A percentile compares a stretch with the other conserved stretches of the same genome.
phyloP scores from a whole-genome alignment of 805 yeast species.

The Tetrapisispora namnaoensis region DNA sequence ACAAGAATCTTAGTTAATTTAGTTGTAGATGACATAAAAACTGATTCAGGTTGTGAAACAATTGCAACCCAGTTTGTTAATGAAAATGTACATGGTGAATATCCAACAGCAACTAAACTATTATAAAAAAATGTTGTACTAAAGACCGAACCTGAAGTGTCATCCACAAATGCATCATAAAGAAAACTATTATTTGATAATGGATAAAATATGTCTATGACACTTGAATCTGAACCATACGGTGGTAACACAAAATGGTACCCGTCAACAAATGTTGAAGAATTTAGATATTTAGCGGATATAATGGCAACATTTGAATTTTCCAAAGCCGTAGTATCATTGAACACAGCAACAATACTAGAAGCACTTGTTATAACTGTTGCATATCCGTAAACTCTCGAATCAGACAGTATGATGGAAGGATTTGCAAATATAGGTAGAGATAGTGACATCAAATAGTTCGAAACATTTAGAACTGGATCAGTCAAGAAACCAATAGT shows the following conservation, averaged over 20 bases:
- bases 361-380: constrained; percentile 47
- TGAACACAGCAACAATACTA: constrained; percentile 32
- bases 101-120: constrained; percentile 46
- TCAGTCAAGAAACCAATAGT: constrained; percentile 51
- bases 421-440: constrained; percentile 64
- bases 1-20: constrained; percentile 57
- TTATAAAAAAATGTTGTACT: constrained; percentile 31
- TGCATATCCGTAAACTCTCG: constrained; percentile 60
- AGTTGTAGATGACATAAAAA: constrained; percentile 53
- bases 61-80: constrained; percentile 61
- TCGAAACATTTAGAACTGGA: constrained; percentile 42
- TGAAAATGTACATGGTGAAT: constrained; percentile 35
- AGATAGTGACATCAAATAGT: constrained; percentile 63
- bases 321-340: constrained; percentile 35
- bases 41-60: constrained; percentile 51
- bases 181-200: constrained; percentile 29
- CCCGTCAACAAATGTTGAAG: constrained; percentile 18
- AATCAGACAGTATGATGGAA: constrained; percentile 52
- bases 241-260: constrained; percentile 39
- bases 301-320: constrained; percentile 27
- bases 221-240: constrained; percentile 10
- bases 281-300: constrained; percentile 20
- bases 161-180: constrained; percentile 28
- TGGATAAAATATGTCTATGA: constrained; percentile 18
- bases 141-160: constrained; percentile 34